These are phyloP conservation scores for Anastatica hierochuntica DNA, from an alignment of 345 rosid species.

Conservation along the genomic window DNA sequence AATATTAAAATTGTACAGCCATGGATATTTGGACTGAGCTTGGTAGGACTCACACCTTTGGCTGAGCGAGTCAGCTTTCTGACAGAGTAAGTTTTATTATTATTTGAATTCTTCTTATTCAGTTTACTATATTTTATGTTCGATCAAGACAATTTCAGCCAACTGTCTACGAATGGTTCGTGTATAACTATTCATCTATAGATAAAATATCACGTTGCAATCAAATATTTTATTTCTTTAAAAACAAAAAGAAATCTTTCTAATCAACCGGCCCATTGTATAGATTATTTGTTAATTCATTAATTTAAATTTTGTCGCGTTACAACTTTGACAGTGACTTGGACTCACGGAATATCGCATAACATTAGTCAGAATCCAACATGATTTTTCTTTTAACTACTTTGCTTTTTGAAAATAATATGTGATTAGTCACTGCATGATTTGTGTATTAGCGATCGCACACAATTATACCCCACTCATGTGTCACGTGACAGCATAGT, in stretches of 20 bases:
- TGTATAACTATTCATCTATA: too few relatives aligned
- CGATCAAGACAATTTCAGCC: too few relatives aligned
- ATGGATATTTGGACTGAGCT: slow-evolving; percentile 76
- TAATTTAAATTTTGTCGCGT: too few relatives aligned
- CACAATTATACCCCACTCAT: neutral
- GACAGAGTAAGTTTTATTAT: slow-evolving; percentile 62
- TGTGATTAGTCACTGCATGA: slow-evolving; percentile 7
- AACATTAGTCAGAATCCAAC: neutral
- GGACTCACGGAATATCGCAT: neutral
- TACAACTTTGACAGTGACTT: too few relatives aligned
- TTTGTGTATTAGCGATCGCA: neutral
- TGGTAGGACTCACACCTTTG: slow-evolving; percentile 78
- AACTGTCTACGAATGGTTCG: too few relatives aligned
- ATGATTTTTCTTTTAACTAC: neutral
- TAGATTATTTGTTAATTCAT: too few relatives aligned
- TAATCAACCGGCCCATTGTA: too few relatives aligned
- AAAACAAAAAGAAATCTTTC: too few relatives aligned
- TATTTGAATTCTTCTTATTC: slow-evolving; percentile 1
- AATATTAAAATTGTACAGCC: too few relatives aligned
- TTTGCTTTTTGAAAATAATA: neutral
- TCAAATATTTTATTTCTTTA: too few relatives aligned
- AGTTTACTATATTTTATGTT: too few relatives aligned
- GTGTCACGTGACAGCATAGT: slow-evolving; percentile 1
- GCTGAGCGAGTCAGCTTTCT: slow-evolving; percentile 95
- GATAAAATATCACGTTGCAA: too few relatives aligned